Conservation (phyloP, 805 yeast genomes). For the Starmerella asiatica region DNA sequence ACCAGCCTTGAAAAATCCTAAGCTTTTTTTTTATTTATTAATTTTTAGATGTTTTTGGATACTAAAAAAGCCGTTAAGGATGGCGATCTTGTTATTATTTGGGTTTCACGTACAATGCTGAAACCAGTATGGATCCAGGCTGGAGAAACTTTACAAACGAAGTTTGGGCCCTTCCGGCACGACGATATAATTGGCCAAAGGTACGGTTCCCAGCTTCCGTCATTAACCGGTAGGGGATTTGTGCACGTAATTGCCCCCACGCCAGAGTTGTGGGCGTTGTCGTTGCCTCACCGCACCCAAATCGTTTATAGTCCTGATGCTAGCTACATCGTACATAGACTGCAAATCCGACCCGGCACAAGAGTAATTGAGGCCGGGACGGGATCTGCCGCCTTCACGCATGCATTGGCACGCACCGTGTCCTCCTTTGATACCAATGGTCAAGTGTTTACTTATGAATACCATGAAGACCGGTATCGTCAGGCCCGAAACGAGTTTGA, state of each 20-base stretch:
- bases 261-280: constrained; percentile 92
- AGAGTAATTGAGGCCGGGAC: constrained; percentile 94
- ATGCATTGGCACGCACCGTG: constrained; percentile 74
- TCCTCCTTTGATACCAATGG: constrained; percentile 34
- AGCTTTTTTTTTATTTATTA: too few relatives aligned
- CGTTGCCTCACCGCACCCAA: constrained; percentile 94
- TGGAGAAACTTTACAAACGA: constrained; percentile 59
- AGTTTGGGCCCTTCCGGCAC: constrained; percentile 86
- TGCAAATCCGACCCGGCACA: constrained; percentile 59
- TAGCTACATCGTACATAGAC: constrained; percentile 72
- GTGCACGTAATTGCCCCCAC: constrained; percentile 81
- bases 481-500: constrained; percentile 71
- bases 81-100: constrained; percentile 77
- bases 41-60: constrained; percentile 7
- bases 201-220: constrained; percentile 74
- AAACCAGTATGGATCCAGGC: constrained; percentile 54
- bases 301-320: constrained; percentile 95
- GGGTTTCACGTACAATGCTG: constrained; percentile 65
- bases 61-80: constrained; percentile 55
- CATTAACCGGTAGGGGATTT: constrained; percentile 55
- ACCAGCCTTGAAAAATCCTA: too few relatives aligned
- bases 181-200: constrained; percentile 62
- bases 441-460: constrained; percentile 70
- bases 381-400: constrained; percentile 92
- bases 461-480: constrained; percentile 67